These are phyloP conservation scores for Gossypioides kirkii DNA, from an alignment of 345 rosid genomes.

Conservation along the genomic window DNA sequence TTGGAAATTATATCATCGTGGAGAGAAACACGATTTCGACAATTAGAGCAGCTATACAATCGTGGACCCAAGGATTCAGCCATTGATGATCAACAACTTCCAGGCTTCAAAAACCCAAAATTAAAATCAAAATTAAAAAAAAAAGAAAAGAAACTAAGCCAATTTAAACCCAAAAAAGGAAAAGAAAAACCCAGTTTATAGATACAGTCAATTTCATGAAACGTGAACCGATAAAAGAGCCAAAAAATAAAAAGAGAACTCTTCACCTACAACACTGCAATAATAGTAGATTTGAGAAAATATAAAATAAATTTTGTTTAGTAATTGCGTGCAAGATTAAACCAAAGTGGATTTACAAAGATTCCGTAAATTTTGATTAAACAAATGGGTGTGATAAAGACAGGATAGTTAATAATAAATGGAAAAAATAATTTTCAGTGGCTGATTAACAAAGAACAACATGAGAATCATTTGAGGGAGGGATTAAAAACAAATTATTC, in stretches of 20 bases:
- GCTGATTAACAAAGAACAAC: not conserved
- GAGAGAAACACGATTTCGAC: slow-evolving; percentile 74
- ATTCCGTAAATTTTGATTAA: slow-evolving; percentile 13
- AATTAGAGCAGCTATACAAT: slow-evolving; percentile 78
- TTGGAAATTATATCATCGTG: slow-evolving; percentile 90
- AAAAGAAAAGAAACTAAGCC: not conserved
- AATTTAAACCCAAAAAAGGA: not conserved
- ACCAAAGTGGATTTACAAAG: slow-evolving; percentile 16
- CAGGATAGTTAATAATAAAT: not conserved
- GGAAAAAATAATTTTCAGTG: not conserved
- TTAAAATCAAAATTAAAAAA: not conserved
- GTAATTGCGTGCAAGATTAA: slow-evolving; percentile 43
- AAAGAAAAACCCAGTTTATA: not conserved
- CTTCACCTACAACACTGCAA: slow-evolving; percentile 15
- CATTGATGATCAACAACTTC: slow-evolving; percentile 35
- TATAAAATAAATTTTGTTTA: not conserved
- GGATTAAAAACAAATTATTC: not conserved
- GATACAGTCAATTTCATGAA: not conserved
- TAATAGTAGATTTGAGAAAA: not conserved
- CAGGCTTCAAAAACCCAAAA: slow-evolving; percentile 3
- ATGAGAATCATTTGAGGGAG: not conserved
- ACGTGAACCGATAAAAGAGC: not conserved
- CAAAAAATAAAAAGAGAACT: not conserved
- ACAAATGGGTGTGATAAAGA: slow-evolving; percentile 19
- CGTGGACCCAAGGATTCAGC: slow-evolving; percentile 66